Base-by-base conservation (phyloP, 139 green algal species). In the Closterium sp. region DNA sequence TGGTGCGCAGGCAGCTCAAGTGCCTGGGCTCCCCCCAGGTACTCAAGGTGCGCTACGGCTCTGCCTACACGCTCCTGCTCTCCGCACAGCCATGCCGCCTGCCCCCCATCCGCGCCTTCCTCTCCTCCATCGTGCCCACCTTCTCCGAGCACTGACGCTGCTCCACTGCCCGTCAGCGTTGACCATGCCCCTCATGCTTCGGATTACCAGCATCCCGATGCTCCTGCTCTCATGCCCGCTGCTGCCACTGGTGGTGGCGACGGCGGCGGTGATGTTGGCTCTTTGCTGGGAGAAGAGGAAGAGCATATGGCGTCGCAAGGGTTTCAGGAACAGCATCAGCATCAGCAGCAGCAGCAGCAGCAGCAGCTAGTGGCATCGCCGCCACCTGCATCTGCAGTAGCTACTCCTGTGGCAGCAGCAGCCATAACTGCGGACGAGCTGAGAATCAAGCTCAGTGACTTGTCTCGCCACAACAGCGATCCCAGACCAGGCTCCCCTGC, bases 1-100 rank as follows among this genome's bases (percentile, higher is more conserved):
- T 92, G 5, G 90, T 92, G 21, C 25, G 91, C 23, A 86, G 90
- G 25, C 21, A 91, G 85, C 90, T 92, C 34, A 84, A 85, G 30
- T 92, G 90, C 85, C 85, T 92, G 87, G 90, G 90, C 2, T 92
- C 85, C 25, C 90, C 90, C 21, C 90, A 92, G 31, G 28, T 8
- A 5, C 35, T 92, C 55, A 92, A 92, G 90, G 28, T 7, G 0
- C 85, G 85, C 33, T 92, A 91, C 86, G 90, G 90, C 33, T 91
- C 85, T n/a, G 64, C 85, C 16, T 92, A 92, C 90, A 91, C 90
- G 32, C 90, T 92, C 5, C n/a, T 92, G 10, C 33, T 92, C 30
- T 91, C 85, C 25, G 86, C 86, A 1, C 28, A 30, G 16, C 86
- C 84, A 9, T 8, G 86, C 25, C 33, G 85, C 33, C 87, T 92